Base-by-base conservation (phyloP, 306 rosid genomes). In the Boehmeria nivea region DNA sequence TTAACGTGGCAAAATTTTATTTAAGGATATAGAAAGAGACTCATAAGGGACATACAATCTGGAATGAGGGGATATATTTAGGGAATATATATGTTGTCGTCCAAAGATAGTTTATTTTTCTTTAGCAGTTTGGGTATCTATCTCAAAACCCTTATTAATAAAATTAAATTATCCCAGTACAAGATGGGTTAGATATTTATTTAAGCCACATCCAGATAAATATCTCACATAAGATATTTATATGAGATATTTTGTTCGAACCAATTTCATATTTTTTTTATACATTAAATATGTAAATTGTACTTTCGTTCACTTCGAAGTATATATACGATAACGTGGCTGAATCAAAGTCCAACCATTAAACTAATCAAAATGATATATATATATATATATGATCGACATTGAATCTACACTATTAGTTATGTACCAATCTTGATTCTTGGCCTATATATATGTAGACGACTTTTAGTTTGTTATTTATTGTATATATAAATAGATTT, bases 151-250 rank as follows among this genome's bases (percentile, higher is more conserved):
- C 27, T 13, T 19, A 12, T 13, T 21, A 23, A 31, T 31, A 26
- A 48, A 27, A 26, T 48, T 17, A 11, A 24, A 3, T 48, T 48
- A 48, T 48, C n/a, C 7, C 24, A 44, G 19, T 44, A 46, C 6
- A 48, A 24, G 34, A 7, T 25, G 17, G 19, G 2, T 24, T 24
- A 50, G 33, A 50, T 50, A 51, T 51, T 24, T 25, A 18, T 25
- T 51, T 51, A 25, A 51, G 56, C 56, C 36, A 22, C 56, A 26
- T 51, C 56, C 38, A 51, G 21, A 33, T 51, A 15, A 24, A 51
- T 26, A 51, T 26, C 38, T 11, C 38, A 51, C 37, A 51, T 51
- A 26, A 51, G 56, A 51, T 26, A 51, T 51, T 26, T 51, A 20
- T 6, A 19, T n/a, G n/a, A 18, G 53, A 48, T 48, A 48, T 23